These are phyloP conservation scores for Colletotrichum sp. DNA, from an alignment of 2,329 filamentous ascomycete species.

Conservation along the genomic window DNA sequence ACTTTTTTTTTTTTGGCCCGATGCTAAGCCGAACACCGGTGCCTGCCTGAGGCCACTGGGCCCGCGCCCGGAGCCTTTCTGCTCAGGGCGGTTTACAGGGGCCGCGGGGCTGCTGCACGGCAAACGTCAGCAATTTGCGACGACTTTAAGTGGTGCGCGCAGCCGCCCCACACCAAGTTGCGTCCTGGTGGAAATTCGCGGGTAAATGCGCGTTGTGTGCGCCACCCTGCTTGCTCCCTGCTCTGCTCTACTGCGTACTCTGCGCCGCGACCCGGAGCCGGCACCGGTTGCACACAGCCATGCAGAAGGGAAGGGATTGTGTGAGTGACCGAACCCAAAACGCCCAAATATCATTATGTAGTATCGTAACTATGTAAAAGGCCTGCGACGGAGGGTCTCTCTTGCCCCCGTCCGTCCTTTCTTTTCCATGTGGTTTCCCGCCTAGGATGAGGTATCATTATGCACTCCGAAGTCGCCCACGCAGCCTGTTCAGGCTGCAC, in stretches of 20 bases:
- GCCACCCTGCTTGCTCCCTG: background rate
- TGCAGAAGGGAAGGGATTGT: background rate
- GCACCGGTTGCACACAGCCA: background rate
- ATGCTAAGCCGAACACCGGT: conserved; percentile 17
- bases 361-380: conserved; percentile 11
- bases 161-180: background rate
- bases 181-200: conserved; percentile 11
- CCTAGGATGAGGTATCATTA: conserved; percentile 20
- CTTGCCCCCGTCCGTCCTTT: background rate
- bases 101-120: background rate
- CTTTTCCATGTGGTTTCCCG: background rate
- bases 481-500: background rate
- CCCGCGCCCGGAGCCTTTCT: background rate
- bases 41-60: conserved; percentile 8
- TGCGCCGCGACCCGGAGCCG: background rate
- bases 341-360: conserved; percentile 9
- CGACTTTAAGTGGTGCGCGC: conserved; percentile 17
- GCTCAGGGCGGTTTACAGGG: background rate
- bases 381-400: background rate
- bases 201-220: conserved; percentile 6
- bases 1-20: conserved; percentile 17
- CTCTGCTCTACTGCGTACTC: background rate
- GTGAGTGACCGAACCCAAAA: background rate
- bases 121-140: conserved; percentile 14
- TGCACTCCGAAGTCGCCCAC: conserved; percentile 19